Conservation (phyloP, 2,329 filamentous ascomycete genomes). For the Exophiala bonariae region DNA sequence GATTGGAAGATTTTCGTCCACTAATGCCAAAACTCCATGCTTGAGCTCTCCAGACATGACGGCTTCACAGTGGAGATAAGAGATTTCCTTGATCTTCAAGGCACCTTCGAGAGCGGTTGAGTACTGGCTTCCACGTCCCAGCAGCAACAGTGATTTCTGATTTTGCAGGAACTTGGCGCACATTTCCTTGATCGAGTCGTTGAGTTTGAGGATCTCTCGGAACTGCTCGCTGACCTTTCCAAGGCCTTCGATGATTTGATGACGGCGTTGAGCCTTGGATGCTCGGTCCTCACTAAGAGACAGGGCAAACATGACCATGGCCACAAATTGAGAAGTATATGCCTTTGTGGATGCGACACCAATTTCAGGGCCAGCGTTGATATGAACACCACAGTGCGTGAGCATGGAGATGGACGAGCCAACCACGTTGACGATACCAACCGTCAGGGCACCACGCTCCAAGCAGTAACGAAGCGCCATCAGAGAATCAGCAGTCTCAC, state of each 20-base stretch:
- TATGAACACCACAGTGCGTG: slow-evolving; percentile 99
- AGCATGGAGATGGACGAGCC: slow-evolving; percentile 98
- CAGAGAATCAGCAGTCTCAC: slow-evolving; percentile 96
- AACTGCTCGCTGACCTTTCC: slow-evolving; percentile 86
- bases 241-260: slow-evolving; percentile 96
- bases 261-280: slow-evolving; percentile 85
- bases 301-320: slow-evolving; percentile 99
- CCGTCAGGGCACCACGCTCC: slow-evolving; percentile 93
- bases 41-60: slow-evolving; percentile 99
- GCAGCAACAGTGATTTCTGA: slow-evolving; percentile 91
- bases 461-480: slow-evolving; percentile 97
- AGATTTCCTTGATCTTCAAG: slow-evolving; percentile 99
- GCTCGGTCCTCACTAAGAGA: slow-evolving; percentile 95
- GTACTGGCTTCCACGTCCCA: slow-evolving; percentile 94
- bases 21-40: slow-evolving; percentile 94
- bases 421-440: slow-evolving; percentile 98
- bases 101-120: slow-evolving; percentile 95
- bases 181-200: slow-evolving; percentile 90
- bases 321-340: slow-evolving; percentile 98
- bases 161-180: slow-evolving; percentile 92
- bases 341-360: slow-evolving; percentile 99
- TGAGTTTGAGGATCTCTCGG: slow-evolving; percentile 84
- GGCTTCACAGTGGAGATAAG: slow-evolving; percentile 98
- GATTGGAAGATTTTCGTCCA: slow-evolving; percentile 97
- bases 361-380: slow-evolving; percentile 98